Conservation (phyloP, 2,329 filamentous ascomycete genomes). For the Microdochium paspali region DNA sequence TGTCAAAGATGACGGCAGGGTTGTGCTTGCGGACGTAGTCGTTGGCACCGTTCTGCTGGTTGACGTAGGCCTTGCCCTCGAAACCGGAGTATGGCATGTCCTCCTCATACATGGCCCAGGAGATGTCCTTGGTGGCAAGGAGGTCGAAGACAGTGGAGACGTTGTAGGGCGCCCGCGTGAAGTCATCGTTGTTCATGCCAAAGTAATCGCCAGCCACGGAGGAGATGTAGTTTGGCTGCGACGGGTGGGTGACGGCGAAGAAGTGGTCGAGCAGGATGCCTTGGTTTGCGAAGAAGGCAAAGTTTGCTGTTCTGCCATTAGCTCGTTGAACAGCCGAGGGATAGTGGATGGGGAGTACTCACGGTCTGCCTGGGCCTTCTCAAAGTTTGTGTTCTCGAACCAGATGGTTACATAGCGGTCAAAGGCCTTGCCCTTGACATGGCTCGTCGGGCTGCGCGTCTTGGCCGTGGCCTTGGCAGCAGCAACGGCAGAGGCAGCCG, state of each 20-base stretch:
- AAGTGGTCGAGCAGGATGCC: constrained; percentile 53
- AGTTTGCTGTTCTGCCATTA: constrained; percentile 30
- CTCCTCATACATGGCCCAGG: constrained; percentile 69
- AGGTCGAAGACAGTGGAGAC: constrained; percentile 61
- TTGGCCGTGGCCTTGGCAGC: constrained; percentile 50
- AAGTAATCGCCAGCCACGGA: constrained; percentile 63
- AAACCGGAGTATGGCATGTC: constrained; percentile 69
- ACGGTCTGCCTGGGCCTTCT: constrained; percentile 54
- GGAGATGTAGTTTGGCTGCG: constrained; percentile 68
- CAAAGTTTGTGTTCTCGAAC: constrained; percentile 69
- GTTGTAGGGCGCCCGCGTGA: constrained; percentile 48
- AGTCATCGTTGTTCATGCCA: constrained; percentile 60
- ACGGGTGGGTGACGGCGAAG: constrained; percentile 60
- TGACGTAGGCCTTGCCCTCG: constrained; percentile 53
- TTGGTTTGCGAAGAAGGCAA: constrained; percentile 46
- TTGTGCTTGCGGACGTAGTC: constrained; percentile 84
- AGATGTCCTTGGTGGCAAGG: constrained; percentile 53
- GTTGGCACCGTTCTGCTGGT: constrained; percentile 56
- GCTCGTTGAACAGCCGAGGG: too few species aligned
- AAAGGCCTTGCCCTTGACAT: constrained; percentile 63
- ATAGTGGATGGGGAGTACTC: constrained; percentile 19
- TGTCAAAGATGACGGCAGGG: constrained; percentile 55
- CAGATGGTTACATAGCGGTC: constrained; percentile 65
- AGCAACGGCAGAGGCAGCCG: constrained; percentile 37
- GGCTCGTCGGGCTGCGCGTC: constrained; percentile 49